These are phyloP conservation scores for Lasiosphaeria ovina DNA, from an alignment of 495 filamentous ascomycete genomes.

Conservation along the genomic window DNA sequence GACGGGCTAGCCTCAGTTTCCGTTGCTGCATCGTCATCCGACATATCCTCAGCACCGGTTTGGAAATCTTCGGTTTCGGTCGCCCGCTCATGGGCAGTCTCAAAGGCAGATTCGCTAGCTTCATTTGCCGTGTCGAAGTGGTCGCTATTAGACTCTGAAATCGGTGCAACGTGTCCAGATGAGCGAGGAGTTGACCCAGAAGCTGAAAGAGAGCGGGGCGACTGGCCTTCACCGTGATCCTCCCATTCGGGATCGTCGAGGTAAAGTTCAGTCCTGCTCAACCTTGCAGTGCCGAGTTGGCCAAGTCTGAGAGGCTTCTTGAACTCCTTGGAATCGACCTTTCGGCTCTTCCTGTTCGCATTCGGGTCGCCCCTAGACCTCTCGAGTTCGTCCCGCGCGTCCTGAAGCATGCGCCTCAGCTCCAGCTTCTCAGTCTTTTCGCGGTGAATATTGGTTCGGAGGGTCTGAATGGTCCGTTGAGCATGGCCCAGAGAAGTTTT, in stretches of 20 bases:
- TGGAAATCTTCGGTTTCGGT: slow-evolving; percentile 94
- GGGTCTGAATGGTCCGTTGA: slow-evolving; percentile 90
- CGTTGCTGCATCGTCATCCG: slow-evolving; percentile 73
- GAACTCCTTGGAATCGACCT: slow-evolving; percentile 65
- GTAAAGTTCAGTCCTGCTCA: slow-evolving; percentile 70
- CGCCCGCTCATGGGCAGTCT: slow-evolving; percentile 77
- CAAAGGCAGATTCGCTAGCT: slow-evolving; percentile 79
- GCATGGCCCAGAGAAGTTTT: slow-evolving; percentile 92
- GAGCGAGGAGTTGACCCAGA: slow-evolving; percentile 14
- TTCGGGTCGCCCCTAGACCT: slow-evolving; percentile 61
- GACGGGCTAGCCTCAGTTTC: slow-evolving; percentile 72
- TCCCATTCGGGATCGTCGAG: slow-evolving; percentile 87
- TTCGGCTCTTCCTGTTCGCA: slow-evolving; percentile 51
- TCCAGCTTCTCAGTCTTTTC: slow-evolving; percentile 98
- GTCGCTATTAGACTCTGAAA: slow-evolving; percentile 44
- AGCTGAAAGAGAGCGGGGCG: slow-evolving; percentile 23
- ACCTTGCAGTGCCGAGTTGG: slow-evolving; percentile 74
- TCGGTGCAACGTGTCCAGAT: slow-evolving; percentile 26
- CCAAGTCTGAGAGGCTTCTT: slow-evolving; percentile 74
- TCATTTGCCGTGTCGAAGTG: slow-evolving; percentile 85
- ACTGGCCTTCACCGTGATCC: slow-evolving; percentile 53
- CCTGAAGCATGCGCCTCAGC: slow-evolving; percentile 91
- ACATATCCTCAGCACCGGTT: slow-evolving; percentile 81
- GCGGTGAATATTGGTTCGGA: slow-evolving; percentile 90
- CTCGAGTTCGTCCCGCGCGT: slow-evolving; percentile 91